Percentiles rank a stretch among this genome's conserved stretches.
These are phyloP conservation scores for Fusarium penzigii DNA, from an alignment of 2,329 filamentous ascomycete genomes.

Conservation along the genomic window DNA sequence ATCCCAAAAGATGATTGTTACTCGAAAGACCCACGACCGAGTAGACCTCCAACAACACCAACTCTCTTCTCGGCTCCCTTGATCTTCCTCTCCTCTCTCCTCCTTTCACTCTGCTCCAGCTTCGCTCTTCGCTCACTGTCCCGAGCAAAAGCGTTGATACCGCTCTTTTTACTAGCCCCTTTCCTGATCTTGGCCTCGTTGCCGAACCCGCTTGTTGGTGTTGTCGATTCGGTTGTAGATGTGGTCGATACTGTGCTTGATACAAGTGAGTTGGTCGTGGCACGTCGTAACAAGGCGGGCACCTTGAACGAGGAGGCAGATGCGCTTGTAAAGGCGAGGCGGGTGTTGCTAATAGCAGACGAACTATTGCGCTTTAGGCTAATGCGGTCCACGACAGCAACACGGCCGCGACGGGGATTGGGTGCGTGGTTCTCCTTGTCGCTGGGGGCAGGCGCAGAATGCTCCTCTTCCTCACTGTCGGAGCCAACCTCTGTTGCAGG, in stretches of 20 bases:
- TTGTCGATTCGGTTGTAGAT: slow-evolving; percentile 34
- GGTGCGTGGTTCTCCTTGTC: slow-evolving; percentile 54
- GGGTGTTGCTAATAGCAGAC: slow-evolving; percentile 35
- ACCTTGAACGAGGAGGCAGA: slow-evolving; percentile 60
- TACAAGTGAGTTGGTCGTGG: slow-evolving; percentile 65
- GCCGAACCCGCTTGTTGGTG: slow-evolving; percentile 41
- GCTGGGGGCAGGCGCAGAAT: slow-evolving; percentile 25
- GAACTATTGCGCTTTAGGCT: slow-evolving; percentile 62
- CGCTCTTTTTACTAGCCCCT: slow-evolving; percentile 60
- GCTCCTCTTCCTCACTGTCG: slow-evolving; percentile 45
- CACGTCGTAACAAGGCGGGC: slow-evolving; percentile 70
- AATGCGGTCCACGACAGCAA: slow-evolving; percentile 71
- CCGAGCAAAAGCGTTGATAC: slow-evolving; percentile 60
- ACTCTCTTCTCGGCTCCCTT: slow-evolving; percentile 58
- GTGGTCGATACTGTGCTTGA: slow-evolving; percentile 38
- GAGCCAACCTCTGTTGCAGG: slow-evolving; percentile 41
- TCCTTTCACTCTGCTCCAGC: slow-evolving; percentile 57
- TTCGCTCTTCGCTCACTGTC: slow-evolving; percentile 59
- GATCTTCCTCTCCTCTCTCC: slow-evolving; percentile 59
- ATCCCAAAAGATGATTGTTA: slow-evolving; percentile 22
- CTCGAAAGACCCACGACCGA: slow-evolving; percentile 52
- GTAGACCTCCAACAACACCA: slow-evolving; percentile 58
- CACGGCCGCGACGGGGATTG: slow-evolving; percentile 38
- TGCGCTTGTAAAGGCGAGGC: slow-evolving; percentile 58
- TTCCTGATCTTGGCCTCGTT: slow-evolving; percentile 60